Conservation (phyloP, 352 stramenopile genomes). For the Phytophthora cryptogea region DNA sequence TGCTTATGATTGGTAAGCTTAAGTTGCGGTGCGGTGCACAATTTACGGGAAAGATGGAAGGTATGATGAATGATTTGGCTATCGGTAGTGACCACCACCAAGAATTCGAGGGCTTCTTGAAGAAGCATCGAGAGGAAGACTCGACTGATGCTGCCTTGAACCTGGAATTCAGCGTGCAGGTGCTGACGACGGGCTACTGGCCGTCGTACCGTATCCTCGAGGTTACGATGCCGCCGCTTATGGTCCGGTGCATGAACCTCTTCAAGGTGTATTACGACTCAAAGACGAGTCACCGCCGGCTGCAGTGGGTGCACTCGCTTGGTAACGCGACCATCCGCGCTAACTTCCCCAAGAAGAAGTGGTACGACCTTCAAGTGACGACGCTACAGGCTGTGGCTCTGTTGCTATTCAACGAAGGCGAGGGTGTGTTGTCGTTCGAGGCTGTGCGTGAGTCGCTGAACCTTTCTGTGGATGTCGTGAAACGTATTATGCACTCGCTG, state of each 20-base stretch:
- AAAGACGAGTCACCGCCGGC: constrained; percentile 93
- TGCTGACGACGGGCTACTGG: constrained; percentile 99
- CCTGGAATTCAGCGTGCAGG: constrained; percentile 97
- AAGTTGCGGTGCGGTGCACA: constrained; percentile 98
- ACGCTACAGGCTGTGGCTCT: constrained; percentile 97
- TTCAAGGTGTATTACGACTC: constrained; percentile 96
- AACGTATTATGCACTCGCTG: constrained; percentile 98
- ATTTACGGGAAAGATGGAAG: constrained; percentile 99
- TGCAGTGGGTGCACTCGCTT: constrained; percentile 97
- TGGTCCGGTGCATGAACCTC: constrained; percentile 96
- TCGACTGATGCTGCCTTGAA: constrained; percentile 48
- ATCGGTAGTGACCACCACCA: constrained; percentile 97
- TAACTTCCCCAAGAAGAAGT: constrained; percentile 88
- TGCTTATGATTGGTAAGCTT: constrained; percentile 99
- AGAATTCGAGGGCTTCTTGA: constrained; percentile 95
- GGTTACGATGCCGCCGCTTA: constrained; percentile 93
- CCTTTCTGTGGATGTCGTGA: constrained; percentile 95
- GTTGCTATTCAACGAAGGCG: constrained; percentile 94
- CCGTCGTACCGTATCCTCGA: constrained; percentile 97
- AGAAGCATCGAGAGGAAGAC: constrained; percentile 77
- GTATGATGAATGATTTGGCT: constrained; percentile 99
- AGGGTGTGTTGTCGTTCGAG: constrained; percentile 88
- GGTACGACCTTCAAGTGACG: constrained; percentile 98
- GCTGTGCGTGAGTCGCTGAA: constrained; percentile 94
- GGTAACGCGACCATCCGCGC: constrained; percentile 94